Percentiles rank a stretch among this genome's conserved stretches.
These are phyloP conservation scores for Cyclostephanos invisitatus DNA, from an alignment of 108 stramenopile genomes.

Conservation along the genomic window DNA sequence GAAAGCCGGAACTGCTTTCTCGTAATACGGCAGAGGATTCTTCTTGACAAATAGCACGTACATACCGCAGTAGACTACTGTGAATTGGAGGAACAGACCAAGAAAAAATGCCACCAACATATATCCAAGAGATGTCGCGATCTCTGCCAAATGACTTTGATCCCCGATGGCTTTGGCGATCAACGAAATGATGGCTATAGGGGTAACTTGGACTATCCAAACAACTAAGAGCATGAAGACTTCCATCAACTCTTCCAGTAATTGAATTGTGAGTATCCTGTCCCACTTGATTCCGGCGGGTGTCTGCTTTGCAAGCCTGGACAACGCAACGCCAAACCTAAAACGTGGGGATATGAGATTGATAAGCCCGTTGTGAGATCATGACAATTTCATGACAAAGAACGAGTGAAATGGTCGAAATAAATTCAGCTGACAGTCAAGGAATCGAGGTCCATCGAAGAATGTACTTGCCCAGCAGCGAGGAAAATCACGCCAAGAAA, in stretches of 20 bases:
- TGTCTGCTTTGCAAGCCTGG: constrained; percentile 3
- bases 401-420: neutral
- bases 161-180: constrained; percentile 43
- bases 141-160: constrained; percentile 24
- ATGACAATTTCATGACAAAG: neutral
- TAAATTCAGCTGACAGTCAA: no score
- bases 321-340: constrained; percentile 22
- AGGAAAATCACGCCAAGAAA: constrained; percentile 47
- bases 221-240: constrained; percentile 40
- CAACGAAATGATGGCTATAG: constrained; percentile 41
- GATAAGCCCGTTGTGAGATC: neutral
- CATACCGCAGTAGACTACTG: constrained; percentile 23
- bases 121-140: constrained; percentile 28
- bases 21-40: constrained; percentile 38
- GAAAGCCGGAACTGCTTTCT: constrained; percentile 24
- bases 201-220: constrained; percentile 40
- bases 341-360: neutral
- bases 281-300: constrained; percentile 23
- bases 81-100: constrained; percentile 22
- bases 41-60: constrained; percentile 14
- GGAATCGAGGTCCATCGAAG: neutral
- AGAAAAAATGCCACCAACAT: constrained; percentile 24
- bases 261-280: constrained; percentile 15
- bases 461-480: constrained; percentile 7
- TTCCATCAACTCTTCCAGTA: constrained; percentile 33